These are phyloP conservation scores for Salix exigua DNA, from an alignment of 345 rosid genomes.

Conservation along the genomic window DNA sequence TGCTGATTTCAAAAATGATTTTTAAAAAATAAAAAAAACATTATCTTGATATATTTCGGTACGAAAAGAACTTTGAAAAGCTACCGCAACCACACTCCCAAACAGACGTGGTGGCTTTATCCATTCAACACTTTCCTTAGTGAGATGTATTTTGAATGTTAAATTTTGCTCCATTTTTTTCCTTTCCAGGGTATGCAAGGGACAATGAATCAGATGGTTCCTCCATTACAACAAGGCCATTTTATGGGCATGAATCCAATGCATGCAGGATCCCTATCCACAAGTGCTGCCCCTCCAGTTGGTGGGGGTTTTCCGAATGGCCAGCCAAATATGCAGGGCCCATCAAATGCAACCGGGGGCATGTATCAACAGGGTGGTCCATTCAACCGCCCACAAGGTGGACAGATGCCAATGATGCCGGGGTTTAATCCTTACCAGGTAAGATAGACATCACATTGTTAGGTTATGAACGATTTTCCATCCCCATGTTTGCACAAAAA, in stretches of 20 bases:
- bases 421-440: constrained; percentile 90
- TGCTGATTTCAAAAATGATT: too few relatives aligned
- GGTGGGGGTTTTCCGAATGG: constrained; percentile 61
- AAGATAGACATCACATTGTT: background rate
- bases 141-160: background rate
- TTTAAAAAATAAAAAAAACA: too few relatives aligned
- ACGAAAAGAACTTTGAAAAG: too few relatives aligned
- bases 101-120: background rate
- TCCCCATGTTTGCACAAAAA: background rate
- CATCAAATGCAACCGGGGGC: constrained; percentile 38
- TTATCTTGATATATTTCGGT: too few relatives aligned
- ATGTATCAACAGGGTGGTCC: constrained; percentile 77
- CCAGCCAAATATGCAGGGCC: constrained; percentile 75
- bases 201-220: constrained; percentile 67
- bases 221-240: constrained; percentile 75
- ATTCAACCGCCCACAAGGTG: constrained; percentile 70
- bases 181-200: constrained; percentile 76
- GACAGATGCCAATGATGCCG: constrained; percentile 78
- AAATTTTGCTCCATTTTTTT: background rate
- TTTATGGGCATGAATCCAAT: constrained; percentile 74
- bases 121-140: background rate
- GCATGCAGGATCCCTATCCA: constrained; percentile 53
- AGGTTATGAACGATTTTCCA: too few relatives aligned
- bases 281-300: constrained; percentile 46
- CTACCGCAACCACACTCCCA: too few relatives aligned